Percentiles rank a stretch among this genome's conserved stretches.
These are phyloP conservation scores for Posidonia australis DNA, from an alignment of 106 monocot species.

Conservation along the genomic window DNA sequence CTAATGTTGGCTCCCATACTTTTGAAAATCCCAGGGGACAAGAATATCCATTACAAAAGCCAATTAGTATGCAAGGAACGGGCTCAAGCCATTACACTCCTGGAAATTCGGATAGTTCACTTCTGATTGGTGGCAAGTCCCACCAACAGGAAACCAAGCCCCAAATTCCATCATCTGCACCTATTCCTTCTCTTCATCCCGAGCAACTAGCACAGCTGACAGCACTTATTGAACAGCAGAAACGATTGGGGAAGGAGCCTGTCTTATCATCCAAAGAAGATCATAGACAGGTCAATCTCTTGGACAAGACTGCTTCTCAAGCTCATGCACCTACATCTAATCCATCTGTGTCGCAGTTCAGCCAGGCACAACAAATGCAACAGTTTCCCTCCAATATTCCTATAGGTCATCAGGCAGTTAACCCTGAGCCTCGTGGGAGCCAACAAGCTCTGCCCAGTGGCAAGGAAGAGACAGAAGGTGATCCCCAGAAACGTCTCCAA, in stretches of 20 bases:
- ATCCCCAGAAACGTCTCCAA: conserved; percentile 84
- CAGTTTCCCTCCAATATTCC: conserved; percentile 7
- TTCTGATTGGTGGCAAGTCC: conserved; percentile 10
- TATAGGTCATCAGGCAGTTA: conserved; percentile 2
- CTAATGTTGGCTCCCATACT: conserved; percentile 14
- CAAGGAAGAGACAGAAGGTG: conserved; percentile 44
- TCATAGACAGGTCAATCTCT: conserved; percentile 8
- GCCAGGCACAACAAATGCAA: conserved; percentile 7
- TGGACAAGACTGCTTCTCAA: conserved; percentile 8
- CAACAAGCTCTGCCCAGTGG: conserved; percentile 26
- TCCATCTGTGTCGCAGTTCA: conserved; percentile 3
- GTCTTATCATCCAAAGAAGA: conserved; percentile 7
- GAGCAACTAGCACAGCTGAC: conserved; percentile 73
- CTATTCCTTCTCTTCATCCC: conserved; percentile 34
- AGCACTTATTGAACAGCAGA: conserved; percentile 53
- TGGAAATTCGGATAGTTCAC: conserved; percentile 12
- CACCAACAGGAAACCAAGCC: conserved; percentile 25
- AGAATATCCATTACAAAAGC: conserved; percentile 16
- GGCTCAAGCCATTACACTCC: conserved; percentile 18
- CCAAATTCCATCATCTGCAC: conserved; percentile 23
- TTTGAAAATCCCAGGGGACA: conserved; percentile 16
- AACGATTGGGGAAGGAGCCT: conserved; percentile 33
- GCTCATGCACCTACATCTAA: conserved; percentile 9
- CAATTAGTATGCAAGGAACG: conserved; percentile 7
- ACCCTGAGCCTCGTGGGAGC: conserved; percentile 18